Evolutionary conservation across 495 filamentous ascomycete genomes (phyloP).

Genomic region (Trichocladium uniseriatum): DNA sequence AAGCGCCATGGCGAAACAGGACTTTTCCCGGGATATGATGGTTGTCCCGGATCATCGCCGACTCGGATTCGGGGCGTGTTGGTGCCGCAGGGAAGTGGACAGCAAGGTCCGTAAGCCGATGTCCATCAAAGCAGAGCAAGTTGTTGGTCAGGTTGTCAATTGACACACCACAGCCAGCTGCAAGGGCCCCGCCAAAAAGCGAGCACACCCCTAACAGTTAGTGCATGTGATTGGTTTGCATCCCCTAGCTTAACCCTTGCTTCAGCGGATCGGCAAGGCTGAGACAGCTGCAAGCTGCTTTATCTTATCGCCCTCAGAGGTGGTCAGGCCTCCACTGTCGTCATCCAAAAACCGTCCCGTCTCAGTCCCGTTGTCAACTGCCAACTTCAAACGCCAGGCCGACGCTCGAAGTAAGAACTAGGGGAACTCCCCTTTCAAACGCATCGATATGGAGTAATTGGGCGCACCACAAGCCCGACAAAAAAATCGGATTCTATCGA

Average conservation of each 20-base stretch:
- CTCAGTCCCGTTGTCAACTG: too few species aligned
- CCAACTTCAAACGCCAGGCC: too few species aligned
- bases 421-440: background rate
- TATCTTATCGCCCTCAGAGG: conserved; percentile 11
- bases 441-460: background rate
- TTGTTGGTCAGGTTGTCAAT: background rate
- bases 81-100: background rate
- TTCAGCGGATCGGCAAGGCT: conserved; percentile 9
- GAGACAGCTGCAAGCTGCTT: background rate
- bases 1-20: conserved; percentile 51
- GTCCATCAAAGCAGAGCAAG: background rate
- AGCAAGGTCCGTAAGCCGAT: background rate
- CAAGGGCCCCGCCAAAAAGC: background rate
- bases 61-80: background rate
- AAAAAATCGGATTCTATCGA: background rate
- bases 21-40: conserved; percentile 11
- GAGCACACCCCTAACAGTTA: background rate
- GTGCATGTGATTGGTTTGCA: conserved; percentile 7
- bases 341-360: background rate
- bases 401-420: too few species aligned
- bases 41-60: conserved; percentile 20
- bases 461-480: background rate
- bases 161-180: background rate
- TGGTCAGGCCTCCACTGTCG: background rate
- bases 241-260: background rate